phyloP scores from a whole-genome alignment of 2,329 filamentous ascomycete genomes.

The Colletotrichum sojae region DNA sequence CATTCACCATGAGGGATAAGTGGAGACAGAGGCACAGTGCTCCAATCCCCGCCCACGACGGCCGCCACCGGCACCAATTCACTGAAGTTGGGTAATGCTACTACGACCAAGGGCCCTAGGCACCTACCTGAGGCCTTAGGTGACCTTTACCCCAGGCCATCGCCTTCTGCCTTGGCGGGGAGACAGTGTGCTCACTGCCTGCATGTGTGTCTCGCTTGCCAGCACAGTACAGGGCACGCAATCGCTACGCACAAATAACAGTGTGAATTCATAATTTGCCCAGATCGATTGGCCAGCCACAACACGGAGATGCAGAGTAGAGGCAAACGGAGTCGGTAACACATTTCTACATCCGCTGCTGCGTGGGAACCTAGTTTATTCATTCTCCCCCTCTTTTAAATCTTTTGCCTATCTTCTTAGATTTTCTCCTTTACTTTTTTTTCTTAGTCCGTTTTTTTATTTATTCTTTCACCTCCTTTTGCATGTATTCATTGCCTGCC shows the following conservation, averaged over 20 bases:
- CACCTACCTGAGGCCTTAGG: neutral
- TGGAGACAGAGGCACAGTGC: neutral
- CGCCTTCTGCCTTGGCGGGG: slow-evolving; percentile 14
- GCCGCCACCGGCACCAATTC: neutral
- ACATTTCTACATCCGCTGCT: too few species aligned
- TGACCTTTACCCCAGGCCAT: neutral
- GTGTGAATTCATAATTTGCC: slow-evolving; percentile 18
- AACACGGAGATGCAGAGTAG: too few species aligned
- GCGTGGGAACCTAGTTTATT: too few species aligned
- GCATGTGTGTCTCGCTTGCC: slow-evolving; percentile 29
- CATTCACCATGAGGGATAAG: neutral
- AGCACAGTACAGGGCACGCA: slow-evolving; percentile 31
- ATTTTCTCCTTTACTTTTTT: too few species aligned
- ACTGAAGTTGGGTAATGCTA: neutral
- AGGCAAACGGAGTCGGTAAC: too few species aligned
- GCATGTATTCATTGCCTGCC: too few species aligned
- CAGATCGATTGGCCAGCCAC: too few species aligned
- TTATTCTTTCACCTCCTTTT: too few species aligned
- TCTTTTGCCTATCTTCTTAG: too few species aligned
- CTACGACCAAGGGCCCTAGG: neutral
- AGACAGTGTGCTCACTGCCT: slow-evolving; percentile 13
- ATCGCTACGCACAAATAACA: slow-evolving; percentile 34
- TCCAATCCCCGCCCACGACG: neutral
- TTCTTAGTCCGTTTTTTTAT: too few species aligned
- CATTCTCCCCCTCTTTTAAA: too few species aligned